Evolutionary conservation across 2,329 filamentous ascomycete species (phyloP), one percentile per base, ranked within the genome.

Genomic region (Aspergillus brasiliensis): DNA sequence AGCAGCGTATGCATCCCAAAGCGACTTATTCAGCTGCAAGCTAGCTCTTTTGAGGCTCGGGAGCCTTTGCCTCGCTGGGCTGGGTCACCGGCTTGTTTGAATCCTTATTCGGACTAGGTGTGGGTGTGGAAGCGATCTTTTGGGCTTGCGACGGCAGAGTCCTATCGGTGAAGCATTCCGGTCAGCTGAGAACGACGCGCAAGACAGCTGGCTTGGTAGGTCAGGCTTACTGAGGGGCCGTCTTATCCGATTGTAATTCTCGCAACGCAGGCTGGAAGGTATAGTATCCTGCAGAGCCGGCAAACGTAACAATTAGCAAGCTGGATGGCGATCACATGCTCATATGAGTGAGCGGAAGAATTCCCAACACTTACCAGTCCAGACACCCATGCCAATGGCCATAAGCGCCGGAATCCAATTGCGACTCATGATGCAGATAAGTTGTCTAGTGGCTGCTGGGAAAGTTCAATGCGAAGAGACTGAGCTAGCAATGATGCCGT

Each of bases 261-360:
- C 72, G 68, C 47, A 78, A 72, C 19, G 76, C 72, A 21, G 78
- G 78, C 54, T 79, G 74, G 68, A 80, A 80, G 56, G 73, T 75
- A 62, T 78, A 75, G 64, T 79, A 79, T 44, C 77, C 78, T 80
- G 62, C 25, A 49, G 2, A 31, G 25, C 46, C 23, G n/a, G 25
- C 25, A 27, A 28, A 31, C 23, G 8, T 38, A 51, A 23, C n/a
- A 19, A 48, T 58, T 51, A 61, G 56, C 40, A 46, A 25, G 8
- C 37, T 17, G 34, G 34, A 25, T 17, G 34, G 40, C 31, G 49
- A 34, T 34, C 31, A 34, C 31, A 34, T 34, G 31, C 31, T 49
- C n/a, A 17, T n/a, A 47, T 10, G 46, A 8, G 23, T 13, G 31
- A 27, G 46, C 15, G 17, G 28, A 2, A 7, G 6, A 28, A 48